A percentile compares a stretch with the other conserved stretches of the same genome.
Evolutionary conservation across 768 basidiomycete genomes (phyloP).

Genomic region (Pholiota microspora): DNA sequence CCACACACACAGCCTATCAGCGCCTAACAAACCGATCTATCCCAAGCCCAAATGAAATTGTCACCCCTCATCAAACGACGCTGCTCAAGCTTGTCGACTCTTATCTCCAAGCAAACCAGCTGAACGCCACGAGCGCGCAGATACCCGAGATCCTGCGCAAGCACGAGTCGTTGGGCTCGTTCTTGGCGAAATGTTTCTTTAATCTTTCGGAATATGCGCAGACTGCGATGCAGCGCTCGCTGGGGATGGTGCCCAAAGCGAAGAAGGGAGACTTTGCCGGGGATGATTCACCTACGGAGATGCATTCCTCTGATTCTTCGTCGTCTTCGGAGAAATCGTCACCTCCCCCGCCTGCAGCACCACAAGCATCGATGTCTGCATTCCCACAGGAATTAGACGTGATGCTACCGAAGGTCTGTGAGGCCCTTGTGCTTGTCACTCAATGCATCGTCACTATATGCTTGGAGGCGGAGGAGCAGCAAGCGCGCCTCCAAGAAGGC

Average conservation of each 20-base stretch:
- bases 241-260: conserved; percentile 29
- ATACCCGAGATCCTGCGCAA: conserved; percentile 31
- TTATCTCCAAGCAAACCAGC: conserved; percentile 60
- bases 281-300: background rate
- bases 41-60: conserved; percentile 65
- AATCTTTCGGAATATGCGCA: conserved; percentile 59
- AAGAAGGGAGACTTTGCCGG: background rate
- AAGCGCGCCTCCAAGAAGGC: conserved; percentile 17
- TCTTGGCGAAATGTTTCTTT: conserved; percentile 64
- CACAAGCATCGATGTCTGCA: conserved; percentile 19
- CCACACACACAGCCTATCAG: background rate
- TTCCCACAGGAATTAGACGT: conserved; percentile 54
- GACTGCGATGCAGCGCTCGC: conserved; percentile 45
- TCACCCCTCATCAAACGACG: conserved; percentile 85
- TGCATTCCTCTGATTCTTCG: conserved; percentile 17
- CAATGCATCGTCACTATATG: conserved; percentile 72
- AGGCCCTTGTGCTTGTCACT: conserved; percentile 73
- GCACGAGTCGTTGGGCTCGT: conserved; percentile 46
- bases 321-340: conserved; percentile 11
- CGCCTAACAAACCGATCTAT: conserved; percentile 4
- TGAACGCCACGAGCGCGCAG: conserved; percentile 26
- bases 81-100: conserved; percentile 87
- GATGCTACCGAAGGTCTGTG: conserved; percentile 74
- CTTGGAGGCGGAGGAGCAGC: conserved; percentile 46
- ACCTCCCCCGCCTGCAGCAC: conserved; percentile 12